These are phyloP conservation scores for Apiotrichum sp. DNA, from an alignment of 1,284 basidiomycete species.

Conservation along the genomic window DNA sequence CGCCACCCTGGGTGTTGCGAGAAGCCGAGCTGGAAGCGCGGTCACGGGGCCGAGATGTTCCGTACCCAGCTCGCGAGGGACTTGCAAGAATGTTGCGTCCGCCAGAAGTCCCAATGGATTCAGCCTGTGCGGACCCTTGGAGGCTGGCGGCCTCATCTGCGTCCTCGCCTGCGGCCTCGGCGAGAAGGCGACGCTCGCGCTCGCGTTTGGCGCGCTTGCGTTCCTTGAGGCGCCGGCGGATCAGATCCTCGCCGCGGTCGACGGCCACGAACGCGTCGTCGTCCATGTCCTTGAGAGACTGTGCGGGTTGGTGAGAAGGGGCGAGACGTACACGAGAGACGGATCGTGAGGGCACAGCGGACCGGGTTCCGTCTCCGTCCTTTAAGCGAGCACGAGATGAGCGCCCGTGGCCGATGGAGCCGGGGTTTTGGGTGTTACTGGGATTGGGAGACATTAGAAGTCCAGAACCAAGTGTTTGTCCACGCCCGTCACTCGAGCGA, in stretches of 20 bases:
- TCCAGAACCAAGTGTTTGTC: neutral
- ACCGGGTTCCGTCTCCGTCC: neutral
- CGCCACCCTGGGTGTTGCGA: constrained; percentile 17
- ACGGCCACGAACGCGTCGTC: constrained; percentile 51
- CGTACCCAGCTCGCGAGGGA: neutral
- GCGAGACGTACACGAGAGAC: constrained; percentile 12
- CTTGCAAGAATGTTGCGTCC: neutral
- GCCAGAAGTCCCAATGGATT: neutral
- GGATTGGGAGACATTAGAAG: neutral
- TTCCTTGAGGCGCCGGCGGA: constrained; percentile 51
- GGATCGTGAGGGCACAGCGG: constrained; percentile 9
- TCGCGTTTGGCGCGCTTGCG: constrained; percentile 44
- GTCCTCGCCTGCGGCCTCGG: constrained; percentile 17
- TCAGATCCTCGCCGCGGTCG: constrained; percentile 54
- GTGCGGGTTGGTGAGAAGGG: neutral
- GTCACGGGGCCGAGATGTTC: neutral
- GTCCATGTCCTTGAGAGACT: constrained; percentile 14
- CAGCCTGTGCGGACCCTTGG: neutral
- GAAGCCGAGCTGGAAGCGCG: constrained; percentile 4
- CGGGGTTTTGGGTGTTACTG: neutral
- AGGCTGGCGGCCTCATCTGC: constrained; percentile 6
- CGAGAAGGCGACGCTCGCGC: constrained; percentile 24
- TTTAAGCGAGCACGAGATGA: constrained; percentile 1
- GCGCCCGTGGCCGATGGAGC: neutral
- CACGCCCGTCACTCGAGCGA: constrained; percentile 5